phyloP scores from a whole-genome alignment of 2,329 filamentous ascomycete species.

The Amphichorda felina region DNA sequence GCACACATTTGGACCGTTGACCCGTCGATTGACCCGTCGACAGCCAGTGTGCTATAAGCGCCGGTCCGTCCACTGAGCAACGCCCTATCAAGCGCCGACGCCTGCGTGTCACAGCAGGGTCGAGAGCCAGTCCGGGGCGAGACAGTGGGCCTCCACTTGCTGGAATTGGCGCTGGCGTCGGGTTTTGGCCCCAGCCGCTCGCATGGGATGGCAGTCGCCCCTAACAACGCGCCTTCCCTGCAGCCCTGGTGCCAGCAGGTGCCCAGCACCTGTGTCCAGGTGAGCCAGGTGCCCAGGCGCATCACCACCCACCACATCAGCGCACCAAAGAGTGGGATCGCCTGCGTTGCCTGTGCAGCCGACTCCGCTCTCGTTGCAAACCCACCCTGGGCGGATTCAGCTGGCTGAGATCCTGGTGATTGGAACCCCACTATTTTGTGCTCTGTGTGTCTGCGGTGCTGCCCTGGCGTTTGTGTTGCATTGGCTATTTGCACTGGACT shows the following conservation, averaged over 20 bases:
- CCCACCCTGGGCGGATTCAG: not conserved
- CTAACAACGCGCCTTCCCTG: not conserved
- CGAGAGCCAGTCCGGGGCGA: not conserved
- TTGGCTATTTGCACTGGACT: too few relatives aligned
- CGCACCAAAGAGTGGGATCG: too few relatives aligned
- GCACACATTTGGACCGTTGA: too few relatives aligned
- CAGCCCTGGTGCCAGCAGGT: not conserved
- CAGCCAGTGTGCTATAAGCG: not conserved
- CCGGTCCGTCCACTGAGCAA: slow-evolving; percentile 1
- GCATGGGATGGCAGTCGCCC: slow-evolving; percentile 1
- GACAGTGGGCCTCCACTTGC: not conserved
- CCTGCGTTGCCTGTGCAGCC: too few relatives aligned
- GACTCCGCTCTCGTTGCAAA: not conserved
- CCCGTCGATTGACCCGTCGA: too few relatives aligned
- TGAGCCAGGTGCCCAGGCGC: too few relatives aligned
- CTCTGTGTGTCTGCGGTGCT: not conserved
- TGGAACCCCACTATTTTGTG: not conserved
- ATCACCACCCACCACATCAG: too few relatives aligned
- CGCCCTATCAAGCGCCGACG: not conserved
- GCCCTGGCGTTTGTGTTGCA: not conserved
- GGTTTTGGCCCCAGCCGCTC: not conserved
- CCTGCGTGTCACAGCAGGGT: not conserved
- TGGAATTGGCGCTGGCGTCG: not conserved
- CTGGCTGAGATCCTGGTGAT: not conserved
- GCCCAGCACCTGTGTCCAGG: not conserved